These are phyloP conservation scores for Cyclostephanos invisitatus DNA, from an alignment of 108 stramenopile genomes.

Conservation along the genomic window DNA sequence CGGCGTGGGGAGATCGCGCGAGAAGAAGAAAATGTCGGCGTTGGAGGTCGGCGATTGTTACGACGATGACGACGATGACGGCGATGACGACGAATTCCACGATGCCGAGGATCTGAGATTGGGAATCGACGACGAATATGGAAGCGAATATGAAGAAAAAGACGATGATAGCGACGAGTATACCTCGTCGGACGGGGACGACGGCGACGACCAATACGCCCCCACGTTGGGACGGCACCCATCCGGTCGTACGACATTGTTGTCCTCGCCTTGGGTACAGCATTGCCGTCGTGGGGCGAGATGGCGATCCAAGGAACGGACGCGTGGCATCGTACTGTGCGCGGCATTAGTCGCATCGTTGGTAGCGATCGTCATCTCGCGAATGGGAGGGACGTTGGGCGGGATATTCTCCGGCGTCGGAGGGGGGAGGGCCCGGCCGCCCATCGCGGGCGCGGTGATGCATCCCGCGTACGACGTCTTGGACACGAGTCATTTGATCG, in stretches of 20 bases:
- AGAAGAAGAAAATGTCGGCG: not conserved
- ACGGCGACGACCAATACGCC: slow-evolving; percentile 14
- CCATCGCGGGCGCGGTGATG: slow-evolving; percentile 10
- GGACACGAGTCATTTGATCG: slow-evolving; percentile 19
- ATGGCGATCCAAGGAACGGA: no score
- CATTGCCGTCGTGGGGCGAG: no score
- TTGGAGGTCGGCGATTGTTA: not conserved
- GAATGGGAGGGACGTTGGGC: not conserved
- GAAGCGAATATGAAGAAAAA: slow-evolving; percentile 1
- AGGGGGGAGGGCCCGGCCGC: slow-evolving; percentile 16
- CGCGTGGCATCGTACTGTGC: no score
- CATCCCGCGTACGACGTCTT: slow-evolving; percentile 32
- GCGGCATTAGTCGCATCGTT: no score
- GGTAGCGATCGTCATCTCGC: no score
- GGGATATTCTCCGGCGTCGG: not conserved
- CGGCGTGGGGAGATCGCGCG: no score
- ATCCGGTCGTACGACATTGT: not conserved
- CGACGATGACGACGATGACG: not conserved
- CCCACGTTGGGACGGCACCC: slow-evolving; percentile 5
- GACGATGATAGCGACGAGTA: not conserved
- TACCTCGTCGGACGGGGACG: no score
- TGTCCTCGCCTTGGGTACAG: no score
- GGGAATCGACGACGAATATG: not conserved
- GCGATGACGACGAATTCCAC: not conserved
- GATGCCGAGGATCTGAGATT: not conserved